Evolutionary conservation across 441 rosid species (phyloP).

Genomic region (Kokia cookei): DNA sequence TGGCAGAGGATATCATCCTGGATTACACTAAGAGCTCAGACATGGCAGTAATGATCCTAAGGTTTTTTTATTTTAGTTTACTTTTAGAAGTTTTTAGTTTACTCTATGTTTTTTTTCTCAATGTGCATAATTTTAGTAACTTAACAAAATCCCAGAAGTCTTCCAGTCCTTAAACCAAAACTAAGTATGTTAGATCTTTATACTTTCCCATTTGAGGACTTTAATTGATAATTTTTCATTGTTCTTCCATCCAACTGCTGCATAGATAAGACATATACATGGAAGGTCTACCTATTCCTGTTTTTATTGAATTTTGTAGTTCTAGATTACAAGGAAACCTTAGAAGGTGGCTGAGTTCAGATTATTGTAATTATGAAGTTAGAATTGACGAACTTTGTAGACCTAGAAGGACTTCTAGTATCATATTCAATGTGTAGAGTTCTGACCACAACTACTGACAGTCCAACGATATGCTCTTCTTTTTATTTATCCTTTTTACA

Average conservation of each 20-base stretch:
- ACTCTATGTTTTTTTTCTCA: background rate
- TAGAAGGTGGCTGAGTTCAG: background rate
- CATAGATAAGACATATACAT: background rate
- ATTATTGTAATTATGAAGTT: background rate
- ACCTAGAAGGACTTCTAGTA: background rate
- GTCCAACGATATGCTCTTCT: background rate
- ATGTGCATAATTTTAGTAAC: background rate
- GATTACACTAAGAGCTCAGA: constrained; percentile 83
- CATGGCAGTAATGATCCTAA: constrained; percentile 92
- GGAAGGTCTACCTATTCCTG: background rate
- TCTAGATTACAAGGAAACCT: background rate
- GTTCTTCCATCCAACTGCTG: background rate
- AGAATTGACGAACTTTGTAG: background rate
- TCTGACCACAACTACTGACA: background rate
- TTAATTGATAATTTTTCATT: background rate
- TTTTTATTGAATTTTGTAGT: background rate
- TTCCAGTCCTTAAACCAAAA: background rate
- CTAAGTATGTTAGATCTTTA: background rate
- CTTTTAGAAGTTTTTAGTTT: background rate
- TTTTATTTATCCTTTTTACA: background rate
- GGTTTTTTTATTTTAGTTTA: constrained; percentile 33
- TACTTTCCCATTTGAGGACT: background rate
- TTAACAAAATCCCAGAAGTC: background rate
- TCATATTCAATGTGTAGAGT: background rate
- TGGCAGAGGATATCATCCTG: constrained; percentile 94